Percentiles rank a stretch among this genome's conserved stretches.
phyloP scores from a whole-genome alignment of 768 basidiomycete species.

The Dentipellis fragilis region DNA sequence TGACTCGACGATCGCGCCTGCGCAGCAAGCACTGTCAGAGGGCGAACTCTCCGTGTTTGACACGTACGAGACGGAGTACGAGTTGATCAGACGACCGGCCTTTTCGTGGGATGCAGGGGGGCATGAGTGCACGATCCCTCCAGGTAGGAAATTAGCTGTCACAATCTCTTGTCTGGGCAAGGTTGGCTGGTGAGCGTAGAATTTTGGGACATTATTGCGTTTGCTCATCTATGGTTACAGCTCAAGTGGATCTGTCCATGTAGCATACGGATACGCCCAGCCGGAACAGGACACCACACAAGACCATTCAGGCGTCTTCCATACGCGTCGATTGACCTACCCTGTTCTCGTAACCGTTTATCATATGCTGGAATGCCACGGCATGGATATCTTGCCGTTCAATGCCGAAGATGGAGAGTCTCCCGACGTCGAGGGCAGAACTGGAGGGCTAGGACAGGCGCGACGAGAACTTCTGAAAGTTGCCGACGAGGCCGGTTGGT shows the following conservation, averaged over 20 bases:
- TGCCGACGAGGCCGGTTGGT: slow-evolving; percentile 58
- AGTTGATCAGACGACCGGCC: slow-evolving; percentile 64
- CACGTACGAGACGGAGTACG: slow-evolving; percentile 84
- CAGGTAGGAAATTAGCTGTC: slow-evolving; percentile 63
- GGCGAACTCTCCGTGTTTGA: slow-evolving; percentile 76
- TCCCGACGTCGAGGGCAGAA: background rate
- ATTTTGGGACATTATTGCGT: background rate
- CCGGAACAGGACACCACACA: slow-evolving; percentile 26
- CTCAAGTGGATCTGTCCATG: slow-evolving; percentile 65
- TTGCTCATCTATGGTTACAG: slow-evolving; percentile 28
- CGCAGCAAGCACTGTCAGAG: slow-evolving; percentile 69
- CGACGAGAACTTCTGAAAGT: slow-evolving; percentile 26
- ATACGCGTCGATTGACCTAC: slow-evolving; percentile 80
- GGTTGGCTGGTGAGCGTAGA: slow-evolving; percentile 68
- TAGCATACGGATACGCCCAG: slow-evolving; percentile 72
- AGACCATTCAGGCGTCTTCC: slow-evolving; percentile 45
- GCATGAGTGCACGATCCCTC: slow-evolving; percentile 44
- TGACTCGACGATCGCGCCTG: slow-evolving; percentile 76
- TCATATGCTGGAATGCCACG: slow-evolving; percentile 82
- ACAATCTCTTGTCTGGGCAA: slow-evolving; percentile 78
- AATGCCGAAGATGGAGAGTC: slow-evolving; percentile 19
- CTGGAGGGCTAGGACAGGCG: slow-evolving; percentile 3
- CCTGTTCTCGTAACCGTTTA: slow-evolving; percentile 92
- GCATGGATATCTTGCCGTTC: slow-evolving; percentile 74
- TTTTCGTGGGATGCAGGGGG: slow-evolving; percentile 58